Base-by-base conservation (phyloP, 2,329 filamentous ascomycete species). In the Clonostachys solani region DNA sequence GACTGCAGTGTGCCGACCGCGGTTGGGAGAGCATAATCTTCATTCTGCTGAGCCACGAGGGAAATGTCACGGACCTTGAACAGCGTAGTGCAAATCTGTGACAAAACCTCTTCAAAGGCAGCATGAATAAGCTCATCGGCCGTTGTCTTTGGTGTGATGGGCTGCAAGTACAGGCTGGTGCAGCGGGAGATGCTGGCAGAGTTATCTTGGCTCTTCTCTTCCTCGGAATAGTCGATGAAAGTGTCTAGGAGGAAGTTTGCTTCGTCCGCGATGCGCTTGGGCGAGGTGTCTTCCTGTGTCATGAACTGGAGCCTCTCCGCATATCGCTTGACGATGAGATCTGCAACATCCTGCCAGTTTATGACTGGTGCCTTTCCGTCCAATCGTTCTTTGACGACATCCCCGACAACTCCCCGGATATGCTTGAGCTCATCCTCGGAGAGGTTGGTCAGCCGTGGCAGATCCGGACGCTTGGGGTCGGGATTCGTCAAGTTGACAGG, bases 281-380 rank as follows among this genome's bases (percentile, higher is more conserved):
- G 62, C 52, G 0, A 62, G 54, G 6, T 59, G 49, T 7, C 36
- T n/a, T 2, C 58, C 54, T 4, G 52, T 41, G 3, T 53, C 54
- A 9, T 58, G 59, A 53, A 79, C 64, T 7, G 53, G 29, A 91
- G 63, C 19, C 80, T 71, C 33, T 76, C 67, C 5, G 75, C 74
- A 55, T 86, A 89, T 2, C 86, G 75, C 6, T 69, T 60, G 5
- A 88, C 71, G 5, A 91, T 68, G 71, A 86, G 74, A 54, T 91
- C 87, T 0, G 76, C 73, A 2, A 86, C 68, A 5, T 52, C 57
- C 58, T 90, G 87, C 87, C 87, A 91, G 55, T 88, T 68, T 19
- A 78, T 58, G 4, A 63, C 64, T 8, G 15, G 15, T 15, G 36
- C 36, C 10, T n/a, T n/a, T 18, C 17, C 36, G 15, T 38, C 15